Evolutionary conservation across 495 filamentous ascomycete species (phyloP), one percentile per base, ranked within the genome.

Genomic region (Penicillium ochrochloron): DNA sequence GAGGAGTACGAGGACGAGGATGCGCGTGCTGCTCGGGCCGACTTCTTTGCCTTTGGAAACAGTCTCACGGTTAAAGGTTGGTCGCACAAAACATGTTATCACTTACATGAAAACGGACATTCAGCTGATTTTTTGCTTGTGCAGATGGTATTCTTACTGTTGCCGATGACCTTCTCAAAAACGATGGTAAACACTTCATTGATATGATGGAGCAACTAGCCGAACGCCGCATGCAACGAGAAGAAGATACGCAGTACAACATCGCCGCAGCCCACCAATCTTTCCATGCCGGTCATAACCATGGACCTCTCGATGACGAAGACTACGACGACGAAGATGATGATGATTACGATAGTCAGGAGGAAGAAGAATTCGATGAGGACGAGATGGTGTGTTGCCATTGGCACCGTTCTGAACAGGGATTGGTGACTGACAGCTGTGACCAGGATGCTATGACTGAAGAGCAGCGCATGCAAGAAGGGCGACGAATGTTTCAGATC

Each of bases 201-300:
- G 95, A 99, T 76, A 98, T 99, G 95, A 99, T 99, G 96, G 95
- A 99, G 75, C 94, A 97, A 75, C 86, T 99, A 69, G 96, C 95
- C 12, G 96, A 99, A 78, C 90, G 94, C 62, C 88, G 95, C 66
- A 97, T 99, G 94, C 90, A 92, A 67, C 89, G 95, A 37, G 95
- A 99, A 78, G 92, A 95, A 76, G 93, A 97, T 73, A 92, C 92
- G 17, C 88, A 90, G 70, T 90, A 86, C 66, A 82, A 83, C 37
- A 85, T 87, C 31, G 78, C 82, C 23, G 83, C 85, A 55, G 80
- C 81, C 57, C 86, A 89, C 70, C 82, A 84, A 61, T 81, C 81
- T n/a, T 78, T 87, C 62, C 87, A 89, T 73, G 83, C 79, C 59
- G 79, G 82, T 64, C 87, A 89, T 65, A 85, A 83, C 55, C 90